phyloP scores from a whole-genome alignment of 192 early-diverging fungal species.

The Coemansia nantahalensis region DNA sequence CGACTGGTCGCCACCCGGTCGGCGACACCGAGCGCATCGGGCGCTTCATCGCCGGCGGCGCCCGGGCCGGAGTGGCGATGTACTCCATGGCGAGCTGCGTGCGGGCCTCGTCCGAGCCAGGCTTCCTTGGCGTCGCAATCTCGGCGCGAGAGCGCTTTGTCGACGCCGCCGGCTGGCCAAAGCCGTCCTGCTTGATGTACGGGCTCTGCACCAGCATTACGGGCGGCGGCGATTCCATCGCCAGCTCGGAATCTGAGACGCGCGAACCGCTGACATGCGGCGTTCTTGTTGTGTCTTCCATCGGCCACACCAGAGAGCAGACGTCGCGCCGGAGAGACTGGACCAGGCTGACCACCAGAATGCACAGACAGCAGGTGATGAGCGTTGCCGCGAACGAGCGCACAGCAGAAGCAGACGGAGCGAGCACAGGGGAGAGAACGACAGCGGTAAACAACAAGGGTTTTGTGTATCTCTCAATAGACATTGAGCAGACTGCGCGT shows the following conservation, averaged over 20 bases:
- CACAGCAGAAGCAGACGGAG: constrained; percentile 17
- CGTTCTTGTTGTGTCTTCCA: constrained; percentile 1
- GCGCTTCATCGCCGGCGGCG: constrained; percentile 41
- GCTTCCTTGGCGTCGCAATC: constrained; percentile 39
- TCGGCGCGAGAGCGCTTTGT: constrained; percentile 43
- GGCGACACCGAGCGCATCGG: constrained; percentile 35
- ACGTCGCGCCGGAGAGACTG: constrained; percentile 11
- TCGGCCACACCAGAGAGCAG: constrained; percentile 3
- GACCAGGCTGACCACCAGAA: constrained; percentile 3
- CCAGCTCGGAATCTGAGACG: constrained; percentile 11
- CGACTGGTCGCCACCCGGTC: neutral
- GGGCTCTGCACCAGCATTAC: constrained; percentile 26
- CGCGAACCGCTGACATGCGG: neutral
- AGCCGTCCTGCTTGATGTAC: neutral
- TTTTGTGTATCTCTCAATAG: constrained; percentile 14
- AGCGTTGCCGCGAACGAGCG: constrained; percentile 5
- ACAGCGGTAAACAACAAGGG: constrained; percentile 14
- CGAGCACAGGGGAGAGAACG: constrained; percentile 14
- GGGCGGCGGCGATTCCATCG: constrained; percentile 27
- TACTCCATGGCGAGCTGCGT: constrained; percentile 24
- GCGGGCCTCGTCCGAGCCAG: constrained; percentile 25
- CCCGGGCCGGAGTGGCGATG: constrained; percentile 39
- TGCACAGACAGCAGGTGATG: constrained; percentile 6
- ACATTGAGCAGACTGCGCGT: constrained; percentile 3
- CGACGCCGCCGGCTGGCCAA: neutral